These are phyloP conservation scores for Trichoderma parareesei DNA, from an alignment of 495 filamentous ascomycete species.

Conservation along the genomic window DNA sequence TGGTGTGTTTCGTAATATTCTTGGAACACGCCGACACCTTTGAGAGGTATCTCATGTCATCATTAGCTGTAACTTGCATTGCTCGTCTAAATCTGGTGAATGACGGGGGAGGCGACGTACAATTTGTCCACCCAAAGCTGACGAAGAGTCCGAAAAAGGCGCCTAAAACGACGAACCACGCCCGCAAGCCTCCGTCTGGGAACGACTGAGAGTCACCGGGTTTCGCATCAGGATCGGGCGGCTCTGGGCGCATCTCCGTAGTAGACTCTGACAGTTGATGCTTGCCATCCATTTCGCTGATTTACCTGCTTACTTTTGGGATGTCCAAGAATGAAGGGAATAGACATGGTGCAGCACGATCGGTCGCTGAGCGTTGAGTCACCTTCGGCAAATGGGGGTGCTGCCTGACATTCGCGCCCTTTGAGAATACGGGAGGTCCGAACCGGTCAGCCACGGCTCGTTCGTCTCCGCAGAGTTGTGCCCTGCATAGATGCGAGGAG, in stretches of 20 bases:
- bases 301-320: background rate
- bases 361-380: background rate
- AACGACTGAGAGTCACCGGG: constrained; percentile 22
- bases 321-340: too few relatives aligned
- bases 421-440: background rate
- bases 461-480: background rate
- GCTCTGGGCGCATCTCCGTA: background rate
- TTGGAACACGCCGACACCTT: constrained; percentile 44
- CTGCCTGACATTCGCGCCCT: background rate
- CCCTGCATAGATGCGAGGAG: too few relatives aligned
- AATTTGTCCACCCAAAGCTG: constrained; percentile 59
- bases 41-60: background rate
- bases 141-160: constrained; percentile 55
- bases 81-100: too few relatives aligned
- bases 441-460: background rate
- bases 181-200: constrained; percentile 58
- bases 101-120: constrained; percentile 27
- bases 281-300: background rate
- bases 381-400: background rate
- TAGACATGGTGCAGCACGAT: background rate
- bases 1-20: constrained; percentile 44
- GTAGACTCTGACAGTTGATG: background rate
- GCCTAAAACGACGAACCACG: constrained; percentile 59
- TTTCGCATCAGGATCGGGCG: background rate
- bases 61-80: too few relatives aligned